Evolutionary conservation across 2,329 filamentous ascomycete genomes (phyloP).

Genomic region (Biscogniauxia sp.): DNA sequence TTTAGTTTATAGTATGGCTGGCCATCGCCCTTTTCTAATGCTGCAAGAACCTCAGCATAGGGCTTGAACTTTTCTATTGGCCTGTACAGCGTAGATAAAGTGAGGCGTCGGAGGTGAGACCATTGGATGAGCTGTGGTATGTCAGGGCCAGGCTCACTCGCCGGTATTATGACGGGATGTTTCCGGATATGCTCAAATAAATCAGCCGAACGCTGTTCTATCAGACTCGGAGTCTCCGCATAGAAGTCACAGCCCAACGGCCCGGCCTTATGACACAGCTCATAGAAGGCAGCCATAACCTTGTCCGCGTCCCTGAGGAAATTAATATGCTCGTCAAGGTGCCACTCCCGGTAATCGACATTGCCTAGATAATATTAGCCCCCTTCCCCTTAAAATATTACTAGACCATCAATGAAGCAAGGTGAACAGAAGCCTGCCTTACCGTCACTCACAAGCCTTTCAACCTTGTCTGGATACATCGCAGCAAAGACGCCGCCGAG

Average conservation of each 20-base stretch:
- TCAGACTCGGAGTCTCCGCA: slow-evolving; percentile 34
- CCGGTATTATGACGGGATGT: slow-evolving; percentile 43
- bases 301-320: slow-evolving; percentile 55
- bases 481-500: slow-evolving; percentile 52
- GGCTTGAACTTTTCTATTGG: slow-evolving; percentile 41
- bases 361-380: slow-evolving; percentile 35
- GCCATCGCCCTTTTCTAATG: slow-evolving; percentile 44
- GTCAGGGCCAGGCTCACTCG: slow-evolving; percentile 33
- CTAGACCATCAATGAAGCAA: background rate
- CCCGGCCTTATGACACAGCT: slow-evolving; percentile 51
- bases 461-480: slow-evolving; percentile 50
- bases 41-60: slow-evolving; percentile 43
- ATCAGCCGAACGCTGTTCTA: slow-evolving; percentile 37
- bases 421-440: slow-evolving; percentile 16
- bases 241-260: slow-evolving; percentile 47
- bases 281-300: slow-evolving; percentile 51
- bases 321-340: slow-evolving; percentile 41
- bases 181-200: slow-evolving; percentile 42
- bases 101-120: slow-evolving; percentile 43
- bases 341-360: slow-evolving; percentile 55
- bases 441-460: slow-evolving; percentile 51
- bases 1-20: slow-evolving; percentile 40
- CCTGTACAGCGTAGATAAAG: slow-evolving; percentile 43
- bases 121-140: slow-evolving; percentile 51
- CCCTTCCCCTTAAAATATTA: background rate